Percentiles rank a stretch among this genome's conserved stretches.
Evolutionary conservation across 371 early-diverging fungal genomes (phyloP).

Genomic region (Mortierella sp.): DNA sequence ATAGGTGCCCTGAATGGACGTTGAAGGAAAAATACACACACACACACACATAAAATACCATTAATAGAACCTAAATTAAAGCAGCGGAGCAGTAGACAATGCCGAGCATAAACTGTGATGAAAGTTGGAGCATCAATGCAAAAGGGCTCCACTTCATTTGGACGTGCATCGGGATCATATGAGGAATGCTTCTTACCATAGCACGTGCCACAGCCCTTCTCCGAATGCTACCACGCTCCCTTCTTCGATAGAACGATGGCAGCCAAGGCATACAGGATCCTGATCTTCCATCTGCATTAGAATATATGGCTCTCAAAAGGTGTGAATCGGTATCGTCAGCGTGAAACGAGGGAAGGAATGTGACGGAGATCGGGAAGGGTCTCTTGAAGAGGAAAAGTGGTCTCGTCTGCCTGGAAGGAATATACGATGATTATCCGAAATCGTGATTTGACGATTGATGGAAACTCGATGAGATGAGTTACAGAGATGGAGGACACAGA

Average conservation of each 20-base stretch:
- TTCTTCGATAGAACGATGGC: slow-evolving; percentile 77
- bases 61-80: not conserved
- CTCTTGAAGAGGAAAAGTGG: too few species aligned
- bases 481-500: too few species aligned
- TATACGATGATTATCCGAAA: too few species aligned
- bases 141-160: not conserved
- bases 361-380: too few species aligned
- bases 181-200: slow-evolving; percentile 68
- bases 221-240: slow-evolving; percentile 89
- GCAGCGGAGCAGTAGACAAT: too few species aligned
- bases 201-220: slow-evolving; percentile 86
- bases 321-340: not conserved
- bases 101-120: too few species aligned
- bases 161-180: not conserved
- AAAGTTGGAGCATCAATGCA: not conserved
- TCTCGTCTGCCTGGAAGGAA: too few species aligned
- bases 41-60: too few species aligned
- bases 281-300: slow-evolving; percentile 50
- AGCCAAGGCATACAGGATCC: slow-evolving; percentile 81
- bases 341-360: not conserved
- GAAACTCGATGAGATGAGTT: too few species aligned
- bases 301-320: not conserved
- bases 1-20: too few species aligned
- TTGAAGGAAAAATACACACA: too few species aligned
- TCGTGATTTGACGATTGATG: too few species aligned